Percentiles rank a stretch among this genome's conserved stretches.
phyloP scores from a whole-genome alignment of 768 basidiomycete genomes.

The Mrakia frigida region DNA sequence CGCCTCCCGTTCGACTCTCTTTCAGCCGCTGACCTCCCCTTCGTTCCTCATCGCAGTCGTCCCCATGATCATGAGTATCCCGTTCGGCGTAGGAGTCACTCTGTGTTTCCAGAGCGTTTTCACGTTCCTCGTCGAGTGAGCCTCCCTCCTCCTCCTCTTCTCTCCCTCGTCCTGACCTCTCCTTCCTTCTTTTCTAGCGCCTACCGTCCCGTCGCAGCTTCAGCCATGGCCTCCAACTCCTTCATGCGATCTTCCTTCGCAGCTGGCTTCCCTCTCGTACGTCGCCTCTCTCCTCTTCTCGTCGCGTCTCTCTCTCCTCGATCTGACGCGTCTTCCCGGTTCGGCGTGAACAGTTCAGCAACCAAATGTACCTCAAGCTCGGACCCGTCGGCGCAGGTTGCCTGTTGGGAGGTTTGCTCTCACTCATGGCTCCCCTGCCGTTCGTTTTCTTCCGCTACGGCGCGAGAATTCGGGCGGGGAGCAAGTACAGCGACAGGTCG shows the following conservation, averaged over 20 bases:
- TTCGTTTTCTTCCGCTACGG: constrained; percentile 34
- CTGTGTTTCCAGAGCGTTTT: constrained; percentile 48
- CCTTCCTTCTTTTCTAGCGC: constrained; percentile 32
- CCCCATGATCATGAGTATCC: constrained; percentile 36
- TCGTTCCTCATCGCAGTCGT: not conserved
- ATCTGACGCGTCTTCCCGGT: not conserved
- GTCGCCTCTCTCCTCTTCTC: not conserved
- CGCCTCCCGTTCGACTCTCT: not conserved
- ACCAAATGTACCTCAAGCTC: constrained; percentile 52
- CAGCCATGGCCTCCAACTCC: constrained; percentile 62
- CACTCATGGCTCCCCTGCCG: constrained; percentile 56
- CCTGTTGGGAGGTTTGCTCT: constrained; percentile 61
- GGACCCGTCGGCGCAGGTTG: constrained; percentile 69
- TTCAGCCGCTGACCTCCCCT: not conserved
- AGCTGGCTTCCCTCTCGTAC: constrained; percentile 38
- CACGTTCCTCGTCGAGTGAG: constrained; percentile 52
- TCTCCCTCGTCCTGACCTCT: not conserved
- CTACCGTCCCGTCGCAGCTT: constrained; percentile 42
- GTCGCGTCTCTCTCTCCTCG: not conserved
- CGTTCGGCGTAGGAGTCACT: constrained; percentile 48
- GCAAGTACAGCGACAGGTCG: not conserved
- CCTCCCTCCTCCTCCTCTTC: not conserved
- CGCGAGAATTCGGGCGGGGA: not conserved
- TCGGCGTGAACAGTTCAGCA: constrained; percentile 38
- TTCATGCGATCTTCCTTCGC: constrained; percentile 53